These are phyloP conservation scores for Mucor sp. DNA, from an alignment of 371 early-diverging fungal species.

Conservation along the genomic window DNA sequence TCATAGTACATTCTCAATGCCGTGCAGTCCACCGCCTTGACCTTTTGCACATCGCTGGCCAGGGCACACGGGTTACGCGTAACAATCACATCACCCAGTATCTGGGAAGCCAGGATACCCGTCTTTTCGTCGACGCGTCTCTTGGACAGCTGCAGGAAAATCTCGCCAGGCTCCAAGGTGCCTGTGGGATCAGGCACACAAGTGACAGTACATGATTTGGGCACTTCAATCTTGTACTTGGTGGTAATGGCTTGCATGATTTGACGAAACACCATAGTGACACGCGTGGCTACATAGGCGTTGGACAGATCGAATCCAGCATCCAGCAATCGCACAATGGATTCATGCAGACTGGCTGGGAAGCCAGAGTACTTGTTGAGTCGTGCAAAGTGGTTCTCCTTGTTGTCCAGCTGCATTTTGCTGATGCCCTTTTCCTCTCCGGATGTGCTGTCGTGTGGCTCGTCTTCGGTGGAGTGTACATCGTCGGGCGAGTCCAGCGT, in stretches of 20 bases:
- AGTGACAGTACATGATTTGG: slow-evolving; percentile 46
- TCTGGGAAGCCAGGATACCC: slow-evolving; percentile 37
- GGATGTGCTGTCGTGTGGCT: background rate
- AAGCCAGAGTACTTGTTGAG: slow-evolving; percentile 40
- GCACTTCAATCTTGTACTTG: slow-evolving; percentile 47
- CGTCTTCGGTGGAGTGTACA: background rate
- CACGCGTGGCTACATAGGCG: slow-evolving; percentile 39
- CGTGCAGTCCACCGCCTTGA: slow-evolving; percentile 41
- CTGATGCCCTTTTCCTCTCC: background rate
- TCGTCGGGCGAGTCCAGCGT: slow-evolving; percentile 16
- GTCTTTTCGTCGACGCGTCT: slow-evolving; percentile 41
- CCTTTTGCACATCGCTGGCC: slow-evolving; percentile 50
- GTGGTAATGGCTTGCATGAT: slow-evolving; percentile 33
- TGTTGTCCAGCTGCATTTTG: background rate
- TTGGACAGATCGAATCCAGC: slow-evolving; percentile 50
- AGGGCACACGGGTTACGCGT: slow-evolving; percentile 51
- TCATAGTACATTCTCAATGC: slow-evolving; percentile 44
- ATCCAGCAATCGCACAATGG: slow-evolving; percentile 40
- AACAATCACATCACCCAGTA: slow-evolving; percentile 46
- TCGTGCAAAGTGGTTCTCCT: background rate
- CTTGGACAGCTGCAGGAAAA: slow-evolving; percentile 44
- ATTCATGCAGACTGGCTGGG: slow-evolving; percentile 37
- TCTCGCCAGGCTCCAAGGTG: slow-evolving; percentile 33
- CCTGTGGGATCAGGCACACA: slow-evolving; percentile 55
- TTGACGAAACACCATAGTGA: slow-evolving; percentile 38